A percentile compares a stretch with the other conserved stretches of the same genome.
These are phyloP conservation scores for Psophocarpus tetragonolobus DNA, from an alignment of 306 rosid species.

Conservation along the genomic window DNA sequence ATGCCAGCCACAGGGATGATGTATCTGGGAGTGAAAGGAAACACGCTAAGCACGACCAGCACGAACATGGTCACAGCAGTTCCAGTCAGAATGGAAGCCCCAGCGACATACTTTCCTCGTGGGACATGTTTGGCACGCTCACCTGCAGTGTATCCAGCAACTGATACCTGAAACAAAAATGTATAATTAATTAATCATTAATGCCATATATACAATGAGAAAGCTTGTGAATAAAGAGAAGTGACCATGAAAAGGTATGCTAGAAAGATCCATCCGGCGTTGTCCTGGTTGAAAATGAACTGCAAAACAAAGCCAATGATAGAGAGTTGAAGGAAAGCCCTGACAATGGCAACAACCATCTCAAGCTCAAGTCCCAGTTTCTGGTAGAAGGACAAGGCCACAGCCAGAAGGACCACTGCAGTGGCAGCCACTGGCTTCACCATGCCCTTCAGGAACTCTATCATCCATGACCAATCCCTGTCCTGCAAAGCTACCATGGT, in stretches of 20 bases:
- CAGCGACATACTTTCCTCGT: slow-evolving; percentile 75
- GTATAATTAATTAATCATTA: not conserved
- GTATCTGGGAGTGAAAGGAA: slow-evolving; percentile 93
- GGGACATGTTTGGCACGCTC: slow-evolving; percentile 92
- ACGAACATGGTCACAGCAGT: slow-evolving; percentile 76
- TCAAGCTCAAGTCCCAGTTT: slow-evolving; percentile 72
- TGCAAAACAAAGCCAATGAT: slow-evolving; percentile 85
- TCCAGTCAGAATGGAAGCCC: slow-evolving; percentile 80
- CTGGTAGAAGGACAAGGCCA: slow-evolving; percentile 61
- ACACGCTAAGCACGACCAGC: slow-evolving; percentile 62
- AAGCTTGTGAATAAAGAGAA: not conserved
- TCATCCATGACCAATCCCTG: slow-evolving; percentile 58
- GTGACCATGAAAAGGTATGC: slow-evolving; percentile 93
- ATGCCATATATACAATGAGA: too few species aligned
- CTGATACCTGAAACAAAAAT: slow-evolving; percentile 50
- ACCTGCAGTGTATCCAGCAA: slow-evolving; percentile 95
- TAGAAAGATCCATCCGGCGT: slow-evolving; percentile 70
- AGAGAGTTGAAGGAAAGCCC: slow-evolving; percentile 89
- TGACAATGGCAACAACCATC: slow-evolving; percentile 65
- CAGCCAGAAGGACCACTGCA: slow-evolving; percentile 65
- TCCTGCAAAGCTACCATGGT: not conserved
- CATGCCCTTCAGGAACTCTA: slow-evolving; percentile 73
- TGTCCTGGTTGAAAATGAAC: slow-evolving; percentile 76
- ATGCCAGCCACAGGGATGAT: slow-evolving; percentile 91
- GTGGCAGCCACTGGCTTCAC: slow-evolving; percentile 74